Percentiles rank a stretch among this genome's conserved stretches.
Conservation (phyloP, 352 stramenopile species). For the Phytopythium vexans region DNA sequence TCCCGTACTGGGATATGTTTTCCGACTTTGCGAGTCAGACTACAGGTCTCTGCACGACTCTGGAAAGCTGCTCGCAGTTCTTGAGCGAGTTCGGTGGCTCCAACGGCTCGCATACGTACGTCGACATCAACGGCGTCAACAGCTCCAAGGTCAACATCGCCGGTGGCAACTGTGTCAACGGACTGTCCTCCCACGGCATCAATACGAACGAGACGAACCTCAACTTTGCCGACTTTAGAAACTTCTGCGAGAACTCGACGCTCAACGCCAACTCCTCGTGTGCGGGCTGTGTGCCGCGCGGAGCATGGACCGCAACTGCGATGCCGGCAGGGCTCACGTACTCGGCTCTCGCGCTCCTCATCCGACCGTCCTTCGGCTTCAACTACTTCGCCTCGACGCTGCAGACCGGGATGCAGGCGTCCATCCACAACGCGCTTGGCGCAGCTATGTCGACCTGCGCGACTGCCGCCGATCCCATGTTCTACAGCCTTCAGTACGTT, state of each 20-base stretch:
- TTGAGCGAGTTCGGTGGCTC: slow-evolving; percentile 62
- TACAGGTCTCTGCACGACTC: slow-evolving; percentile 24
- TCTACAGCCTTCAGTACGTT: slow-evolving; percentile 77
- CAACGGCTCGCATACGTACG: slow-evolving; percentile 13
- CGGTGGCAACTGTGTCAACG: slow-evolving; percentile 23
- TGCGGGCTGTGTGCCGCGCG: slow-evolving; percentile 52
- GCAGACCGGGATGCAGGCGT: slow-evolving; percentile 56
- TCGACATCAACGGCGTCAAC: slow-evolving; percentile 17
- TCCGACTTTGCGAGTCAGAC: slow-evolving; percentile 52
- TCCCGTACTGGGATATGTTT: slow-evolving; percentile 83
- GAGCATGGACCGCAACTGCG: slow-evolving; percentile 28
- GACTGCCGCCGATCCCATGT: slow-evolving; percentile 61
- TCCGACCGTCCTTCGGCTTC: slow-evolving; percentile 46
- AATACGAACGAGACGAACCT: slow-evolving; percentile 4
- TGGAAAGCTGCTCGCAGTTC: slow-evolving; percentile 61
- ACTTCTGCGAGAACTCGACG: slow-evolving; percentile 56
- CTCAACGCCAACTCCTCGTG: slow-evolving; percentile 21
- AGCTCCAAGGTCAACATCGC: slow-evolving; percentile 4
- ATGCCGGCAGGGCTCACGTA: slow-evolving; percentile 67
- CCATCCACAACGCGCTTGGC: slow-evolving; percentile 59
- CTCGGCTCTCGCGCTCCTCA: slow-evolving; percentile 32
- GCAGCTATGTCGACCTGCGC: slow-evolving; percentile 44
- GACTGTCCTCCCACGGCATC: slow-evolving; percentile 9
- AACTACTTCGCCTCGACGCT: slow-evolving; percentile 51
- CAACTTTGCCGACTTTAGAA: slow-evolving; percentile 24